Percentiles rank a stretch among this genome's conserved stretches.
Evolutionary conservation across 176 grass and related monocot genomes (phyloP).

Genomic region (Oryza rufipogon): DNA sequence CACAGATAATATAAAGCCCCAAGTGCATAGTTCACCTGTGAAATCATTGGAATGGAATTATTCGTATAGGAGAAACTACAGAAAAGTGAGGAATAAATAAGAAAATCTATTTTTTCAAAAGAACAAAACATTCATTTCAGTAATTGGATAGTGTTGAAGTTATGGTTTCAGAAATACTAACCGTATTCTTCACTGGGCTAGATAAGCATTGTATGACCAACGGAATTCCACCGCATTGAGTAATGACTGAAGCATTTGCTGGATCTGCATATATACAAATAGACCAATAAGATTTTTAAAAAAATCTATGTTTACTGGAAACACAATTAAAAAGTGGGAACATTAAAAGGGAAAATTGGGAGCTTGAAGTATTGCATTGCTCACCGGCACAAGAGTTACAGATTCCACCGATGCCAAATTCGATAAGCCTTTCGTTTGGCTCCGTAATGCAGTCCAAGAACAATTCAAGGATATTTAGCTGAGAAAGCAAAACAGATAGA

Average conservation of each 20-base stretch:
- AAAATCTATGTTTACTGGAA: background rate
- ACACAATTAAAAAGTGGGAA: background rate
- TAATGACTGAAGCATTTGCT: slow-evolving; percentile 74
- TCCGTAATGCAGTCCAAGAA: slow-evolving; percentile 97
- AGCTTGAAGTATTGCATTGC: slow-evolving; percentile 5
- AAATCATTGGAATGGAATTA: slow-evolving; percentile 1
- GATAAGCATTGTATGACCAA: slow-evolving; percentile 92
- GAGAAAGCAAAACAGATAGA: slow-evolving; percentile 29
- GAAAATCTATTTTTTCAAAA: slow-evolving; percentile 8
- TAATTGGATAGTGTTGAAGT: background rate
- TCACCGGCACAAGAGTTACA: slow-evolving; percentile 84
- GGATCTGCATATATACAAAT: slow-evolving; percentile 59
- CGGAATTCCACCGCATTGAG: slow-evolving; percentile 71
- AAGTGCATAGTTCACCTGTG: slow-evolving; percentile 83
- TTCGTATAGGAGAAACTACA: background rate
- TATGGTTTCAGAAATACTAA: slow-evolving; percentile 54
- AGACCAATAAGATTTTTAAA: background rate
- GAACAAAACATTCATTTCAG: background rate
- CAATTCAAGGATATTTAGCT: slow-evolving; percentile 91
- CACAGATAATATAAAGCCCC: slow-evolving; percentile 79
- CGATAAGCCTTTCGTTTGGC: slow-evolving; percentile 84
- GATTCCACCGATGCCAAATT: slow-evolving; percentile 82
- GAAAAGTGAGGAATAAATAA: background rate
- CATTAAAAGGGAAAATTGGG: slow-evolving; percentile 3
- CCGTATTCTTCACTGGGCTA: slow-evolving; percentile 81